A percentile compares a stretch with the other conserved stretches of the same genome.
Evolutionary conservation across 495 filamentous ascomycete species (phyloP).

Genomic region (Immersiella caudata): DNA sequence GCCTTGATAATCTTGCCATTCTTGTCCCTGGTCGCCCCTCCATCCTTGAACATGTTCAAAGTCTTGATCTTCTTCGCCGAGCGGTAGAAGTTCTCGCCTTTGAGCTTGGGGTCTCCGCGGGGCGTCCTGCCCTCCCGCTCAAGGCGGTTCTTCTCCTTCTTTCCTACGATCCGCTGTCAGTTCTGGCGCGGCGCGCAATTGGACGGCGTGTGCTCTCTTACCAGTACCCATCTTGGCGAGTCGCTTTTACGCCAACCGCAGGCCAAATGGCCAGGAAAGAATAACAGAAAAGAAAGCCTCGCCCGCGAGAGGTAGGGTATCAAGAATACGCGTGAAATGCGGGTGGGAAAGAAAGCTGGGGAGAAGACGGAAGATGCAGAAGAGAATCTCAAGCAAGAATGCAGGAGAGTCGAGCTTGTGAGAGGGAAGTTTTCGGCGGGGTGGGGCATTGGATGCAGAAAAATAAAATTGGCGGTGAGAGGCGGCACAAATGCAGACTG

Average conservation of each 20-base stretch:
- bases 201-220: constrained; percentile 17
- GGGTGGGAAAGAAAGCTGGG: constrained; percentile 23
- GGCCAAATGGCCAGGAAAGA: constrained; percentile 2
- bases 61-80: constrained; percentile 84
- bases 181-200: neutral
- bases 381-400: constrained; percentile 9
- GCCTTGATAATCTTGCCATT: constrained; percentile 74
- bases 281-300: constrained; percentile 29
- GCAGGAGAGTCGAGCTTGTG: constrained; percentile 17
- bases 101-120: constrained; percentile 82
- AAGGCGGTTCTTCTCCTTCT: constrained; percentile 87
- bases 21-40: constrained; percentile 71
- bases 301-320: constrained; percentile 25
- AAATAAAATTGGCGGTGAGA: constrained; percentile 33
- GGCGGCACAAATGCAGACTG: constrained; percentile 24
- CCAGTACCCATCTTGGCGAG: constrained; percentile 74
- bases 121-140: constrained; percentile 71
- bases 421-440: constrained; percentile 36
- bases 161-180: constrained; percentile 47
- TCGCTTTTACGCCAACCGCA: constrained; percentile 22
- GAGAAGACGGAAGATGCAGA: constrained; percentile 24
- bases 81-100: constrained; percentile 70
- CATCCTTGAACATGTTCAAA: constrained; percentile 86
- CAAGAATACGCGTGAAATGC: constrained; percentile 28
- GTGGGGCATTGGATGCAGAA: constrained; percentile 27